Percentiles rank a stretch among this genome's conserved stretches.
phyloP scores from a whole-genome alignment of 768 basidiomycete genomes.

The Kwoniella bestiolae region DNA sequence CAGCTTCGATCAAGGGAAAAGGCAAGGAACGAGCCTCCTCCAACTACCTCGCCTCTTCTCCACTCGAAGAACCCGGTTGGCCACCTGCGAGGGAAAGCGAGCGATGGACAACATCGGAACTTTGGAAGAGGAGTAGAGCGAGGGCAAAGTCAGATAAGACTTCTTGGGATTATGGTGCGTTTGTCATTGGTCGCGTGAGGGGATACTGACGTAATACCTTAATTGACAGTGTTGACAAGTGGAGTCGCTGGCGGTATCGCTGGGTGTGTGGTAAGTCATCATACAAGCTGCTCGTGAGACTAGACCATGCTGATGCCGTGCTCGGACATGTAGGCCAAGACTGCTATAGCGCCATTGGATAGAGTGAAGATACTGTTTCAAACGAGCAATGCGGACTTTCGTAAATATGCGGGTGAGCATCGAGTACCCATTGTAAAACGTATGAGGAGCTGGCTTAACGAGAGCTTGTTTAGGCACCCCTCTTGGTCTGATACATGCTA shows the following conservation, averaged over 20 bases:
- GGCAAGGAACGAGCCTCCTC: constrained; percentile 13
- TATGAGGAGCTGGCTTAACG: background rate
- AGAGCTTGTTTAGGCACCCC: constrained; percentile 74
- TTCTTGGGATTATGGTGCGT: constrained; percentile 57
- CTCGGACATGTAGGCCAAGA: constrained; percentile 71
- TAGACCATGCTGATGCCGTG: background rate
- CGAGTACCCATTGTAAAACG: no score
- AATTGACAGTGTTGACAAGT: constrained; percentile 69
- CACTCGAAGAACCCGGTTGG: constrained; percentile 14
- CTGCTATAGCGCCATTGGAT: constrained; percentile 92
- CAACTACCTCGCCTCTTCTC: constrained; percentile 4
- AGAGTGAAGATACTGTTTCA: constrained; percentile 99
- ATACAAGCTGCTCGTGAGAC: background rate
- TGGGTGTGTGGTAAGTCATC: constrained; percentile 80
- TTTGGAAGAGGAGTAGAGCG: constrained; percentile 50
- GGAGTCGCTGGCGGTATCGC: constrained; percentile 92
- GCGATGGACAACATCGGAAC: constrained; percentile 30
- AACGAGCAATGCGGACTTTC: constrained; percentile 91
- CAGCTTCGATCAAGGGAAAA: background rate
- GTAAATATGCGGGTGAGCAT: constrained; percentile 81
- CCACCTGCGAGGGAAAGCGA: constrained; percentile 39
- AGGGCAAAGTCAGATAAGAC: constrained; percentile 53
- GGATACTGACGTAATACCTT: constrained; percentile 9
- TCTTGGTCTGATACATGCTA: constrained; percentile 80
- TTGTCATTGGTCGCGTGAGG: constrained; percentile 3